Conservation (phyloP, 495 filamentous ascomycete species). For the Penicillium crystallinum region DNA sequence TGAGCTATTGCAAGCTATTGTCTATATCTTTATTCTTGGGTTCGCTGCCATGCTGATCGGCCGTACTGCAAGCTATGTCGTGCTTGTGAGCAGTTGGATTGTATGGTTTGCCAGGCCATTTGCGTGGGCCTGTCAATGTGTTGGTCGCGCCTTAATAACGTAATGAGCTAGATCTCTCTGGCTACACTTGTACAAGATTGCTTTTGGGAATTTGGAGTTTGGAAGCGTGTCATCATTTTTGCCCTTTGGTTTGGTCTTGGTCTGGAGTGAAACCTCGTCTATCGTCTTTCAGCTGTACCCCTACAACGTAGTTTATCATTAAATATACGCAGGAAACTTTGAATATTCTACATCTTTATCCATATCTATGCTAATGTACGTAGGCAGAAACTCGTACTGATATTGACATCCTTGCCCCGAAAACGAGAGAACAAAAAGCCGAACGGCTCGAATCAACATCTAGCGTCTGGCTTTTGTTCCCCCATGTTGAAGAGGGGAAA, state of each 20-base stretch:
- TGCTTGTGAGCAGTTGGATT: slow-evolving; percentile 38
- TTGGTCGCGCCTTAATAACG: slow-evolving; percentile 24
- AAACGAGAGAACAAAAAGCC: not conserved
- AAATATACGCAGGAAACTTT: not conserved
- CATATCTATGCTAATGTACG: not conserved
- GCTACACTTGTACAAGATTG: slow-evolving; percentile 1
- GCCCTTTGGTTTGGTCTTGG: not conserved
- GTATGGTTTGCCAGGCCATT: slow-evolving; percentile 40
- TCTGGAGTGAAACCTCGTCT: not conserved
- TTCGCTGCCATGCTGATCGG: slow-evolving; percentile 31
- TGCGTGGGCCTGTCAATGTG: slow-evolving; percentile 29
- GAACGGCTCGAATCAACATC: not conserved
- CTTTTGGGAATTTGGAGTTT: not conserved
- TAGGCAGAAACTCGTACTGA: not conserved
- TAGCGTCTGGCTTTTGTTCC: not conserved
- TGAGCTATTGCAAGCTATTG: slow-evolving; percentile 33
- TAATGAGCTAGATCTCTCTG: slow-evolving; percentile 3
- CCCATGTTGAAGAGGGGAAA: slow-evolving; percentile 1
- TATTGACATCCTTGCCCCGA: not conserved
- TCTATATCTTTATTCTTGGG: slow-evolving; percentile 35
- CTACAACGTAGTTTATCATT: slow-evolving; percentile 3
- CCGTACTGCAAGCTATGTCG: slow-evolving; percentile 30
- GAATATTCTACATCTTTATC: not conserved
- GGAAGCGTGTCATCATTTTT: not conserved
- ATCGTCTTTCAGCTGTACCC: not conserved